Evolutionary conservation across 2,329 filamentous ascomycete genomes (phyloP).

Genomic region (Nakataea oryzae): DNA sequence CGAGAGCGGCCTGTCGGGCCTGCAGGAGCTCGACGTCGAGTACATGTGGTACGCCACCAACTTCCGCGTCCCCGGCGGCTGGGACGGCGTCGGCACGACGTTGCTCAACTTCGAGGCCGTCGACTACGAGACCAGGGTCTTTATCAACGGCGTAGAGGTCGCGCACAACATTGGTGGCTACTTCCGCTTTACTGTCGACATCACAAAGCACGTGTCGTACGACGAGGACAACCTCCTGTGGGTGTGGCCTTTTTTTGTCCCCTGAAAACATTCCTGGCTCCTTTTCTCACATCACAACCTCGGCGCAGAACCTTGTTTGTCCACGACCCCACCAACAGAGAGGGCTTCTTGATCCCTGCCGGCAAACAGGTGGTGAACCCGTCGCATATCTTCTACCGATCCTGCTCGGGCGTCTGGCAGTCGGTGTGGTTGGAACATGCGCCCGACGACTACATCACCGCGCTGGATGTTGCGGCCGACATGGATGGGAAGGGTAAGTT

Average conservation of each 20-base stretch:
- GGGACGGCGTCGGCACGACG: constrained; percentile 19
- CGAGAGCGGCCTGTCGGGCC: constrained; percentile 29
- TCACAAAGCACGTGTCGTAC: constrained; percentile 31
- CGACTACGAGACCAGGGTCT: constrained; percentile 47
- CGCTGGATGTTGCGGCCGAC: constrained; percentile 47
- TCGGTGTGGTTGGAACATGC: constrained; percentile 61
- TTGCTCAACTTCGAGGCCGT: constrained; percentile 49
- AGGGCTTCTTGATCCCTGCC: constrained; percentile 46
- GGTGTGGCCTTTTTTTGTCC: constrained; percentile 9
- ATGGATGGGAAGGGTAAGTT: constrained; percentile 39
- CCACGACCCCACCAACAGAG: constrained; percentile 54
- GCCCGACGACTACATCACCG: constrained; percentile 43
- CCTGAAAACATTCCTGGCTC: background rate
- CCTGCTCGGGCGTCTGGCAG: constrained; percentile 68
- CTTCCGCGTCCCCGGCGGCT: constrained; percentile 37
- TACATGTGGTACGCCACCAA: constrained; percentile 39
- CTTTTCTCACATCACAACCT: constrained; percentile 29
- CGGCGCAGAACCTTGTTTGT: constrained; percentile 49
- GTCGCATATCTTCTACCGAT: constrained; percentile 59
- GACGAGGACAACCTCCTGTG: constrained; percentile 44
- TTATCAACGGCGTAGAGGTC: constrained; percentile 42
- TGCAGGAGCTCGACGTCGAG: constrained; percentile 29
- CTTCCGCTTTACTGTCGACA: constrained; percentile 48
- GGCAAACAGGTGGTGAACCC: constrained; percentile 52
- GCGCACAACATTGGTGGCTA: constrained; percentile 50